These are phyloP conservation scores for Coniochaeta sp. DNA, from an alignment of 2,329 filamentous ascomycete genomes.

Conservation along the genomic window DNA sequence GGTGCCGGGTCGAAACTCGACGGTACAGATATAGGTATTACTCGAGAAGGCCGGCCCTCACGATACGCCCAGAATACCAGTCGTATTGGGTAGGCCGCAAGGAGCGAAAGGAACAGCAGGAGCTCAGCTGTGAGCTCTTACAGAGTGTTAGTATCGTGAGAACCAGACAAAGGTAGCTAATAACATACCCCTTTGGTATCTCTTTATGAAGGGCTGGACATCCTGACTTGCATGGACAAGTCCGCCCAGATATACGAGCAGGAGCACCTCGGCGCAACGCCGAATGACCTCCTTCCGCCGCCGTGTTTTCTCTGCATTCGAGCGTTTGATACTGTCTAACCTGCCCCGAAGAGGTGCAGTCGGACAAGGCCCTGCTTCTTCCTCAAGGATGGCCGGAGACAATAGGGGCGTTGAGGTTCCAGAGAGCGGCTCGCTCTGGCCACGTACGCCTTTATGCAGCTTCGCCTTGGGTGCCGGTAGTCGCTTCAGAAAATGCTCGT, in stretches of 20 bases:
- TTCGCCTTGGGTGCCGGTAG: conserved; percentile 70
- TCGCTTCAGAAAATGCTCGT: conserved; percentile 82
- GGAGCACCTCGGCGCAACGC: conserved; percentile 42
- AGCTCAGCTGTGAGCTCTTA: conserved; percentile 34
- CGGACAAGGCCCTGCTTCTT: conserved; percentile 22
- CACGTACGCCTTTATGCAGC: conserved; percentile 71
- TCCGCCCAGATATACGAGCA: conserved; percentile 40
- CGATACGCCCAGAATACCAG: conserved; percentile 41
- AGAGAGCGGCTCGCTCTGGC: conserved; percentile 45
- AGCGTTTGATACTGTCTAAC: conserved; percentile 16
- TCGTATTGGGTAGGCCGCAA: conserved; percentile 51
- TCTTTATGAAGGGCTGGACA: conserved; percentile 34
- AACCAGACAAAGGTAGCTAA: not conserved
- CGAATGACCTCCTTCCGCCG: conserved; percentile 44
- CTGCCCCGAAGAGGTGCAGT: conserved; percentile 10
- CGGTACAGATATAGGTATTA: conserved; percentile 49
- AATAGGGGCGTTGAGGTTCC: conserved; percentile 47
- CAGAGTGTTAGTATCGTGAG: conserved; percentile 11
- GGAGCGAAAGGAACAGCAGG: conserved; percentile 29
- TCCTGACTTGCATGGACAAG: conserved; percentile 39
- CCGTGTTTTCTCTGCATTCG: conserved; percentile 25
- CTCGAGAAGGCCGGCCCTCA: conserved; percentile 26
- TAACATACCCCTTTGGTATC: conserved; percentile 41
- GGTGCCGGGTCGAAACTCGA: conserved; percentile 84
- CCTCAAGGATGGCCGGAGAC: conserved; percentile 38